These are phyloP conservation scores for Puccinia triticina DNA, from an alignment of 1,284 basidiomycete species.

Conservation along the genomic window DNA sequence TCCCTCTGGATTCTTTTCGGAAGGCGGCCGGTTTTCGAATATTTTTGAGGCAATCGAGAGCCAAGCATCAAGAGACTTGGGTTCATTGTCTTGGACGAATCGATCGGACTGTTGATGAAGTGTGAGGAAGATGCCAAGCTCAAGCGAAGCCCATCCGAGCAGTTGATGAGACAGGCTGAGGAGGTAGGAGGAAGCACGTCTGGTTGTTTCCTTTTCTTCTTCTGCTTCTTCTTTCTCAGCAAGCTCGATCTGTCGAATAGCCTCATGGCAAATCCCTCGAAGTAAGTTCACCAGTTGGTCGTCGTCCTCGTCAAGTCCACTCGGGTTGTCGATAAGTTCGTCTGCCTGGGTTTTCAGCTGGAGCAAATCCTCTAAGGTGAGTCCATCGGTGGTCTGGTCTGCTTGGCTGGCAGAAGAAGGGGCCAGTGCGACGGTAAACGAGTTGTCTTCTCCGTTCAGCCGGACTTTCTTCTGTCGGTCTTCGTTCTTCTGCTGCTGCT, in stretches of 20 bases:
- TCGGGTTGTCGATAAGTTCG: constrained; percentile 33
- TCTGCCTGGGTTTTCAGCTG: constrained; percentile 30
- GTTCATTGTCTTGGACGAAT: constrained; percentile 22
- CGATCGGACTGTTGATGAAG: neutral
- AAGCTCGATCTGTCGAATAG: constrained; percentile 24
- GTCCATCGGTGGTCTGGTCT: neutral
- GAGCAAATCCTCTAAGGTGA: constrained; percentile 16
- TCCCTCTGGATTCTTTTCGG: neutral
- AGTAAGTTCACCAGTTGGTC: constrained; percentile 34
- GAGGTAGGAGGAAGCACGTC: neutral
- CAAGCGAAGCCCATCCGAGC: constrained; percentile 23
- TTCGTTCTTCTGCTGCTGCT: constrained; percentile 14
- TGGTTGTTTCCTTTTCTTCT: neutral
- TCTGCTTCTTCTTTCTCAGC: neutral
- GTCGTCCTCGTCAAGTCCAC: constrained; percentile 10
- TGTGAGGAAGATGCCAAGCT: constrained; percentile 29
- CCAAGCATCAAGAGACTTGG: constrained; percentile 16
- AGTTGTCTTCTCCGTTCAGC: neutral
- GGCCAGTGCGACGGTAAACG: constrained; percentile 19
- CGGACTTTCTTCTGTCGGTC: constrained; percentile 11
- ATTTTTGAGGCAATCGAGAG: constrained; percentile 6
- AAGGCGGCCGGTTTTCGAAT: neutral
- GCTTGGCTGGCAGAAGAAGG: neutral
- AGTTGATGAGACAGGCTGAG: constrained; percentile 10
- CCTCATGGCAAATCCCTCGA: constrained; percentile 29